Evolutionary conservation across 495 filamentous ascomycete species (phyloP), one percentile per base, ranked within the genome.

Genomic region (Talaromyces thailandensis): DNA sequence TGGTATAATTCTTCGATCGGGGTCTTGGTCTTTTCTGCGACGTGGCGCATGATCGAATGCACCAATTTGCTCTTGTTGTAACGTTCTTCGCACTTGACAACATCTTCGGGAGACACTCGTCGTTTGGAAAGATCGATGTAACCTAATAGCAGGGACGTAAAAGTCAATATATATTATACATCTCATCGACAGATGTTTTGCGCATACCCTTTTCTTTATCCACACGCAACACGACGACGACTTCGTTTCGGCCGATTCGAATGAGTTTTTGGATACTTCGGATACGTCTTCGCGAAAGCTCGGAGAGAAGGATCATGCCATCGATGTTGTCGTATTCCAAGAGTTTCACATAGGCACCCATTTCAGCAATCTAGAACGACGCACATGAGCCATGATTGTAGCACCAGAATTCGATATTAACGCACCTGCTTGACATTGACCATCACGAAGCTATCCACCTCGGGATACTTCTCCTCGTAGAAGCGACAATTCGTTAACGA

Each of bases 61-160:
- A 98, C 94, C 79, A 96, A 93, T 81, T 98, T 98, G 81, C 89
- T 90, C 85, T 98, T 98, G 84, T 98, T 98, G 81, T 96, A 98
- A 40, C 94, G 85, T 78, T 98, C 94, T 72, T 98, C 94, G 75
- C 95, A 98, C 79, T 96, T 96, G 60, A 96, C 79, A 51, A 98
- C 93, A 81, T 98, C 94, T 73, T 98, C 94, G 35, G 95, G 90
- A 4, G 92, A 96, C 31, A 98, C 94, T 76, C 94, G 87, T 65
- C 94, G 93, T 82, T 98, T 98, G 28, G 91, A 96, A 65, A 98
- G 82, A 88, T 98, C 94, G 75, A 98, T 98, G 71, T 98, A 98
- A 64, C 85, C 92, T 90, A 73, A 56, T 63, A 24, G 60, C 9
- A 50, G 32, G 43, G 58, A 60, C 31, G 55, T 35, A 25, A 23